A percentile compares a stretch with the other conserved stretches of the same genome.
Conservation (phyloP, 805 yeast species). For the Candida coleopterorum region DNA sequence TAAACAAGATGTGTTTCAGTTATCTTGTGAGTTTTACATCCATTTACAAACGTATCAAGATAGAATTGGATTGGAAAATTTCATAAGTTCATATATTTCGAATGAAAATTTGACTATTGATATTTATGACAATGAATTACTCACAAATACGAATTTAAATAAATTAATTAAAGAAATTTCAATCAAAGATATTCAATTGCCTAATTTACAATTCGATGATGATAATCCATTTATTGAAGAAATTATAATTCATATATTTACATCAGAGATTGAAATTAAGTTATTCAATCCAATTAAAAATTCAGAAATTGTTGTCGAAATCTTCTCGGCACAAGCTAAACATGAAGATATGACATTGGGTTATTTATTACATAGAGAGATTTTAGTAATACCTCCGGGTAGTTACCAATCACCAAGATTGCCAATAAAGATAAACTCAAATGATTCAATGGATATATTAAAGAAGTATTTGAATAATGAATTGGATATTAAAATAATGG, state of each 20-base stretch:
- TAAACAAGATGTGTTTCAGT: constrained; percentile 12
- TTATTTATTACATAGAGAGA: constrained; percentile 35
- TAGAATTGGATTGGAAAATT: constrained; percentile 12
- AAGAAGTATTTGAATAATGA: constrained; percentile 48
- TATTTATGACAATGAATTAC: constrained; percentile 21
- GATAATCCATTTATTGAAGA: constrained; percentile 40
- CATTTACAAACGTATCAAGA: constrained; percentile 5
- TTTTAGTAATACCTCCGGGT: constrained; percentile 49
- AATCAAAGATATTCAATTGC: constrained; percentile 18
- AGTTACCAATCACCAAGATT: constrained; percentile 44
- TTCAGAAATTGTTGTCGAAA: constrained; percentile 35
- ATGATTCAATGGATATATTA: constrained; percentile 46
- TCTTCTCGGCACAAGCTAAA: constrained; percentile 45
- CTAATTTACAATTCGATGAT: constrained; percentile 14
- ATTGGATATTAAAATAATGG: constrained; percentile 42
- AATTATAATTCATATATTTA: constrained; percentile 50
- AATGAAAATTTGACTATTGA: constrained; percentile 19
- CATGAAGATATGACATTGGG: constrained; percentile 46
- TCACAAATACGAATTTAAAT: constrained; percentile 10
- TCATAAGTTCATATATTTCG: constrained; percentile 19
- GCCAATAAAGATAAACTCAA: constrained; percentile 43
- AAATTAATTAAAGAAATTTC: constrained; percentile 16
- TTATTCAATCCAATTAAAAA: constrained; percentile 52
- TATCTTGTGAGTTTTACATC: constrained; percentile 4
- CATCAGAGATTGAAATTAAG: constrained; percentile 50